phyloP scores from a whole-genome alignment of 129 eudicot genomes.

The Solidago caesia region DNA sequence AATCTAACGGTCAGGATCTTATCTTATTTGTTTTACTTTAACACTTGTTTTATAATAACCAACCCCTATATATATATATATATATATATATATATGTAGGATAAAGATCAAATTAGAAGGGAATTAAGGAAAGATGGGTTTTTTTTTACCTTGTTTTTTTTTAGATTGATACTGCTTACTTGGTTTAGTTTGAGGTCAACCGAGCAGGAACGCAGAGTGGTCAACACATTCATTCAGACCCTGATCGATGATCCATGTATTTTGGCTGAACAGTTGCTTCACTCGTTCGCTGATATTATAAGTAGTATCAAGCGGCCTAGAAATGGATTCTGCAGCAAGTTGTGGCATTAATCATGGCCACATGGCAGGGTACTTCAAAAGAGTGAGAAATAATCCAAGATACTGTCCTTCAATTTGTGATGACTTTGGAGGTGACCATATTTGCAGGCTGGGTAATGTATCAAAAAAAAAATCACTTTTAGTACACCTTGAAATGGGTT shows the following conservation, averaged over 20 bases:
- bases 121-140: too few species aligned
- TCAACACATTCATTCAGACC: slow-evolving; percentile 74
- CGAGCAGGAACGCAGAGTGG: slow-evolving; percentile 89
- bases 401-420: slow-evolving; percentile 16
- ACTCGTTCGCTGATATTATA: slow-evolving; percentile 77
- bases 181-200: slow-evolving; percentile 95
- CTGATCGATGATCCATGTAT: slow-evolving; percentile 79
- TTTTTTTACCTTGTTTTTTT: too few species aligned
- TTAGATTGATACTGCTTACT: slow-evolving; percentile 75
- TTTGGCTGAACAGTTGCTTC: slow-evolving; percentile 81
- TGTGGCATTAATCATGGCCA: slow-evolving; percentile 41
- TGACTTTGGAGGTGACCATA: slow-evolving; percentile 7
- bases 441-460: neutral
- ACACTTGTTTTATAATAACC: too few species aligned
- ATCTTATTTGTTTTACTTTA: too few species aligned
- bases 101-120: too few species aligned
- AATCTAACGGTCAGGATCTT: too few species aligned
- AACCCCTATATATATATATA: too few species aligned
- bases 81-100: too few species aligned
- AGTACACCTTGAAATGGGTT: too few species aligned
- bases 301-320: slow-evolving; percentile 59
- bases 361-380: slow-evolving; percentile 8
- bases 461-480: too few species aligned
- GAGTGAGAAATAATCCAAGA: slow-evolving; percentile 4
- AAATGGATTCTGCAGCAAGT: slow-evolving; percentile 69